Evolutionary conservation across 2,329 filamentous ascomycete species (phyloP).

Genomic region (Paecilomyces sp.): DNA sequence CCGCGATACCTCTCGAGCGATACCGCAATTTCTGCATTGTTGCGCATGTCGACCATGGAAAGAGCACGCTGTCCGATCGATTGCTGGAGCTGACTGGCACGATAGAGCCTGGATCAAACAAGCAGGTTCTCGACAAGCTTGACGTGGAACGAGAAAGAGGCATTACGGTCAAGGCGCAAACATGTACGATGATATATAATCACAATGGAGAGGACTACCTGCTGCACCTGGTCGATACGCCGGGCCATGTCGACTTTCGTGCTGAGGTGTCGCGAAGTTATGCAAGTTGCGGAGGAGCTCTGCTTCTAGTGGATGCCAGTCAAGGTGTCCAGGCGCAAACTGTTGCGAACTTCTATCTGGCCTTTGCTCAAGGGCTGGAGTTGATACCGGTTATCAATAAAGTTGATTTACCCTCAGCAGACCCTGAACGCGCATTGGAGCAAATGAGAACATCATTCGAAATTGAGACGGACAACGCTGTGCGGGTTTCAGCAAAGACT

Average conservation of each 20-base stretch:
- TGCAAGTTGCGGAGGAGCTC: slow-evolving; percentile 86
- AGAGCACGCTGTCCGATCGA: slow-evolving; percentile 89
- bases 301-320: slow-evolving; percentile 89
- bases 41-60: slow-evolving; percentile 97
- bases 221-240: slow-evolving; percentile 91
- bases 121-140: slow-evolving; percentile 93
- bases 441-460: slow-evolving; percentile 87
- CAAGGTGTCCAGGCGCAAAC: slow-evolving; percentile 97
- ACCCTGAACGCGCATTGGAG: slow-evolving; percentile 74
- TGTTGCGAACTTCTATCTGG: slow-evolving; percentile 96
- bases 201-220: slow-evolving; percentile 82
- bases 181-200: slow-evolving; percentile 94
- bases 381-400: slow-evolving; percentile 95
- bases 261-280: slow-evolving; percentile 95
- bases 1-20: slow-evolving; percentile 44
- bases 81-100: slow-evolving; percentile 91
- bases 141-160: slow-evolving; percentile 94
- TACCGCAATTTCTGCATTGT: slow-evolving; percentile 97
- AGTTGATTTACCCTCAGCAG: slow-evolving; percentile 84
- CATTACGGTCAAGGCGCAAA: slow-evolving; percentile 98
- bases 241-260: slow-evolving; percentile 94
- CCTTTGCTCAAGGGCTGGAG: slow-evolving; percentile 81
- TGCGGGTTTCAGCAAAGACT: slow-evolving; percentile 87
- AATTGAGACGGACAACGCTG: slow-evolving; percentile 66
- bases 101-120: slow-evolving; percentile 77